phyloP scores from a whole-genome alignment of 805 yeast genomes.

The Metschnikowia gelsemii region DNA sequence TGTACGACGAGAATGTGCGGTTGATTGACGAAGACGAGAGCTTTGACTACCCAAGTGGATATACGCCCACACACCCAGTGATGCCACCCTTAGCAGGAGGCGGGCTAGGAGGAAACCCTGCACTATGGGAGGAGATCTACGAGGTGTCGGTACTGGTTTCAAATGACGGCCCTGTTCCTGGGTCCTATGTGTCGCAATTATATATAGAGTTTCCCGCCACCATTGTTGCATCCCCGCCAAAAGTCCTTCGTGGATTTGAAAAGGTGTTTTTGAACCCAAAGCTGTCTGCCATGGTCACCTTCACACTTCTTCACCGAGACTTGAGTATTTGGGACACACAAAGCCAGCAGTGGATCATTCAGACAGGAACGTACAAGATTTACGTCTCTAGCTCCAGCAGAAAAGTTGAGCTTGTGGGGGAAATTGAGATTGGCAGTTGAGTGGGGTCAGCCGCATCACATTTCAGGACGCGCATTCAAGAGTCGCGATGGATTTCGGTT shows the following conservation, averaged over 20 bases:
- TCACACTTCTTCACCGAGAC: constrained; percentile 51
- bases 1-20: constrained; percentile 37
- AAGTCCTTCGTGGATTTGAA: constrained; percentile 56
- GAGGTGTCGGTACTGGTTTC: constrained; percentile 45
- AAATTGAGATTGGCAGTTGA: constrained; percentile 39
- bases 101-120: constrained; percentile 59
- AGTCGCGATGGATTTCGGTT: no score
- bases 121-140: constrained; percentile 53
- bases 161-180: constrained; percentile 47
- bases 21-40: constrained; percentile 36
- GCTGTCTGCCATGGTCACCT: constrained; percentile 34
- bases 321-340: constrained; percentile 55
- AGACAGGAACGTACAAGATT: constrained; percentile 53
- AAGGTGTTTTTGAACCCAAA: constrained; percentile 49
- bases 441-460: not conserved
- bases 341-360: constrained; percentile 58
- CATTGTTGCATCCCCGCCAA: constrained; percentile 50
- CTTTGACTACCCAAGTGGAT: constrained; percentile 41
- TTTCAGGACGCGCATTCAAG: no score
- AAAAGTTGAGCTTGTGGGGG: constrained; percentile 47
- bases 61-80: constrained; percentile 33
- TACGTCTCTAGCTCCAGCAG: constrained; percentile 52
- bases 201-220: constrained; percentile 53
- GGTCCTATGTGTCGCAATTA: constrained; percentile 52
- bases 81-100: constrained; percentile 48